Percentiles rank a stretch among this genome's conserved stretches.
Evolutionary conservation across 2,329 filamentous ascomycete genomes (phyloP).

Genomic region (Exophiala oligosperma): DNA sequence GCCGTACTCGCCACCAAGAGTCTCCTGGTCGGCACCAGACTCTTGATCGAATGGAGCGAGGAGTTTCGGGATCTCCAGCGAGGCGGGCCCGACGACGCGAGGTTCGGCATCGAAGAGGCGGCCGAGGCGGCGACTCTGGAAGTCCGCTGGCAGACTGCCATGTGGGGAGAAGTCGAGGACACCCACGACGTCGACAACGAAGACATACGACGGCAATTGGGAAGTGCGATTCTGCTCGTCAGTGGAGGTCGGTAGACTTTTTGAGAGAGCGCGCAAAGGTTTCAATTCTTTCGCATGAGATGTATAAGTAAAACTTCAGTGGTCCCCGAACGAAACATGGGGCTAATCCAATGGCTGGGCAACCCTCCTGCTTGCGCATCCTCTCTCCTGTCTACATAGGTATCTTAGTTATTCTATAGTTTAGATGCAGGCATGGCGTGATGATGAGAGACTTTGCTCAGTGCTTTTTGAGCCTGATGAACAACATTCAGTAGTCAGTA

Average conservation of each 20-base stretch:
- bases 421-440: not conserved
- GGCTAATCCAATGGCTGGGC: too few relatives aligned
- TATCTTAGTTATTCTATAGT: not conserved
- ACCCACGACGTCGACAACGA: slow-evolving; percentile 96
- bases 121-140: slow-evolving; percentile 76
- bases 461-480: not conserved
- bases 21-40: slow-evolving; percentile 70
- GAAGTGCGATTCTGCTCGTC: slow-evolving; percentile 80
- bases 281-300: too few relatives aligned
- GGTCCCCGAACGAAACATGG: too few relatives aligned
- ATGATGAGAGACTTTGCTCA: not conserved
- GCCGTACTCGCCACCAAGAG: slow-evolving; percentile 85
- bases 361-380: too few relatives aligned
- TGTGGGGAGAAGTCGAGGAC: slow-evolving; percentile 97
- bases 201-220: slow-evolving; percentile 82
- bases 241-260: slow-evolving; percentile 49
- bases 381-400: too few relatives aligned
- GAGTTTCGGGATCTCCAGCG: slow-evolving; percentile 58
- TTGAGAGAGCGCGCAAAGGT: too few relatives aligned
- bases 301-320: too few relatives aligned
- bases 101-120: slow-evolving; percentile 81
- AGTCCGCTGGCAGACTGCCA: slow-evolving; percentile 82
- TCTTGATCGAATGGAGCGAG: slow-evolving; percentile 86
- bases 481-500: not conserved
- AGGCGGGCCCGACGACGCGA: slow-evolving; percentile 27